Evolutionary conservation across 345 rosid species (phyloP), one percentile per base, ranked within the genome.

Genomic region (Gossypium stocksii): DNA sequence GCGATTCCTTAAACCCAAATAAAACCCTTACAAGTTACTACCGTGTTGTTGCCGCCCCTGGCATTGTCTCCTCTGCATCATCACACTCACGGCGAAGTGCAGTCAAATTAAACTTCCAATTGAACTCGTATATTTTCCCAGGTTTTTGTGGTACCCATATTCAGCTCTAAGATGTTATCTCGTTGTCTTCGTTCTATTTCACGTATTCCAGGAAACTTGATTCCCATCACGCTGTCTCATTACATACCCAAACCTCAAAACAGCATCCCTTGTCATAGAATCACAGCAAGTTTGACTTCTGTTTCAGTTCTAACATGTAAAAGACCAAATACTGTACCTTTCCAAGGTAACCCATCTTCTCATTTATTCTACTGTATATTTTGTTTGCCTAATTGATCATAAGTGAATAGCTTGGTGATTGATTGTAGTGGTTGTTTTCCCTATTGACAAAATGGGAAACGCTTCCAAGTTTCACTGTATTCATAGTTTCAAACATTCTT

Each of bases 321-420:
- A 46, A 66, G 67, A 8, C 62, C 83, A 70, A 27, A 83, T 29
- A 64, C 67, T 46, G 20, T 74, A 63, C 63, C 83, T 9, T 70
- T 73, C 77, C 92, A 77, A 86, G 93, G 94, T 88, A 73, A 34
- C 76, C 76, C 71, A 41, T 69, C 69, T 72, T 25, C 38, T 70
- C 34, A 3, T 59, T 62, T 25, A 41, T 34, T 2, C 27, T 17
- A 10, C 2, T 19, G 9, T 60, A 14, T 54, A 13, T 7, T 56
- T 27, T 49, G 10, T 16, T 17, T 46, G 10, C 9, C 46, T 5
- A 9, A 48, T 51, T 48, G 27, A n/a, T 27, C 5, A 6, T 15
- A 4, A 29, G 23, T 56, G 59, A 52, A 25, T 17, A 46, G 23
- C 20, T 51, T 53, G 7, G 25, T 49, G 58, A 49, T 23, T 68